phyloP scores from a whole-genome alignment of 352 stramenopile species.

The Pythium rhizo-oryzae region DNA sequence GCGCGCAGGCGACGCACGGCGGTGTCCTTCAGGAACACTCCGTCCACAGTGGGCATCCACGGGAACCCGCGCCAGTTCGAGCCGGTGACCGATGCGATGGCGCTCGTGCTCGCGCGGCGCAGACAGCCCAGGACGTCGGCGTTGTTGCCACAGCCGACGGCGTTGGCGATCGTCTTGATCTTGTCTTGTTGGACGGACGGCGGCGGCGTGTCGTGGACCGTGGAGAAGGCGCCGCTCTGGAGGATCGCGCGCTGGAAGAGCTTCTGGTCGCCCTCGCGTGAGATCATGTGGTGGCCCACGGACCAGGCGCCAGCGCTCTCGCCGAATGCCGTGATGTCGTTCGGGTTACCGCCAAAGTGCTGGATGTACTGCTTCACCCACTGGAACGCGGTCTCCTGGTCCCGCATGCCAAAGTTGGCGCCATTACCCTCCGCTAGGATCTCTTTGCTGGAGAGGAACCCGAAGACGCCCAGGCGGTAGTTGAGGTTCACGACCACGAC shows the following conservation, averaged over 20 bases:
- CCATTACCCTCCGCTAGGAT: not conserved
- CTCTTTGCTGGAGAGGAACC: not conserved
- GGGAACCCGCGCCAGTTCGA: not conserved
- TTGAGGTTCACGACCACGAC: conserved; percentile 39
- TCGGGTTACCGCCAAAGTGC: conserved; percentile 38
- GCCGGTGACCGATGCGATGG: not conserved
- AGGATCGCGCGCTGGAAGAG: conserved; percentile 8
- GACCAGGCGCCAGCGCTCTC: conserved; percentile 3
- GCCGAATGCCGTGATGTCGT: conserved; percentile 34
- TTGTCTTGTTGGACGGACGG: not conserved
- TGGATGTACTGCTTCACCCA: conserved; percentile 40
- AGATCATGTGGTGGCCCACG: not conserved
- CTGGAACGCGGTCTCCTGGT: conserved; percentile 30
- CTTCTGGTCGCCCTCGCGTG: not conserved
- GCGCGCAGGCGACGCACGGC: not conserved
- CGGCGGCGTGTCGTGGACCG: not conserved
- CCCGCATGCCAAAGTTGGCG: conserved; percentile 31
- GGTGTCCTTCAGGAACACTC: not conserved
- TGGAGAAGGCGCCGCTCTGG: not conserved
- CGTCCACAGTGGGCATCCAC: conserved; percentile 5
- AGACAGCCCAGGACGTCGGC: not conserved
- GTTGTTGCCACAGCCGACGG: not conserved
- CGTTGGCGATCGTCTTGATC: not conserved
- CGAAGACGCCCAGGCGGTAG: conserved; percentile 22
- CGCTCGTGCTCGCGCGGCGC: not conserved